Evolutionary conservation across 192 early-diverging fungal species (phyloP).

Genomic region (Coemansia sp.): DNA sequence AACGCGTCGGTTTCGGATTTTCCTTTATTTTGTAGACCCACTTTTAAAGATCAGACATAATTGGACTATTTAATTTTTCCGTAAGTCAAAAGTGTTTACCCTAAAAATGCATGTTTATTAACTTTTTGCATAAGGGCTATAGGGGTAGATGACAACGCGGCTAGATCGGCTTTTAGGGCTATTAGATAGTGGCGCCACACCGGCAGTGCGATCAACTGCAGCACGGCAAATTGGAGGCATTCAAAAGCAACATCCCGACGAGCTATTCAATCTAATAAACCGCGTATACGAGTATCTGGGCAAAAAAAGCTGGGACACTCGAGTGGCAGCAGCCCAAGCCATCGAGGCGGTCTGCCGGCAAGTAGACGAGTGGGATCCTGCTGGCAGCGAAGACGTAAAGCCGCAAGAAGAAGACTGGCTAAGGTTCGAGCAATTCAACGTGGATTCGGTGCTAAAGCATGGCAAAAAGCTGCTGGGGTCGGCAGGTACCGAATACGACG

Average conservation of each 20-base stretch:
- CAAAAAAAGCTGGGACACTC: slow-evolving; percentile 91
- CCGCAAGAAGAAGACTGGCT: slow-evolving; percentile 54
- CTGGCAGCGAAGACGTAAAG: slow-evolving; percentile 4
- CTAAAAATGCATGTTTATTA: too few species aligned
- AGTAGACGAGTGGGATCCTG: slow-evolving; percentile 83
- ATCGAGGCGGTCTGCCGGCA: slow-evolving; percentile 87
- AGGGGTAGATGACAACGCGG: slow-evolving; percentile 54
- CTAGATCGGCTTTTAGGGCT: slow-evolving; percentile 92
- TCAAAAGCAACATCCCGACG: slow-evolving; percentile 89
- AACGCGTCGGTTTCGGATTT: too few species aligned
- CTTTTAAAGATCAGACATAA: too few species aligned
- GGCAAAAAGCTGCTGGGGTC: slow-evolving; percentile 79
- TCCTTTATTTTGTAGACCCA: too few species aligned
- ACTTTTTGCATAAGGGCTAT: too few species aligned
- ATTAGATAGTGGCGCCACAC: slow-evolving; percentile 90
- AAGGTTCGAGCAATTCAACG: slow-evolving; percentile 79
- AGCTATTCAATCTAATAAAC: slow-evolving; percentile 82
- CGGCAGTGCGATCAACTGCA: slow-evolving; percentile 81
- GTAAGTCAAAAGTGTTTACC: too few species aligned
- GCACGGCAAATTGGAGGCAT: slow-evolving; percentile 95
- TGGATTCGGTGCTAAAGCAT: slow-evolving; percentile 73
- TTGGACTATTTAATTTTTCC: too few species aligned
- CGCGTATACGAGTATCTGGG: slow-evolving; percentile 65
- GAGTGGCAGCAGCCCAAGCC: slow-evolving; percentile 88
- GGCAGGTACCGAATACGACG: slow-evolving; percentile 91